These are phyloP conservation scores for Rubia yunnanensis DNA, from an alignment of 257 asterid species.

Conservation along the genomic window DNA sequence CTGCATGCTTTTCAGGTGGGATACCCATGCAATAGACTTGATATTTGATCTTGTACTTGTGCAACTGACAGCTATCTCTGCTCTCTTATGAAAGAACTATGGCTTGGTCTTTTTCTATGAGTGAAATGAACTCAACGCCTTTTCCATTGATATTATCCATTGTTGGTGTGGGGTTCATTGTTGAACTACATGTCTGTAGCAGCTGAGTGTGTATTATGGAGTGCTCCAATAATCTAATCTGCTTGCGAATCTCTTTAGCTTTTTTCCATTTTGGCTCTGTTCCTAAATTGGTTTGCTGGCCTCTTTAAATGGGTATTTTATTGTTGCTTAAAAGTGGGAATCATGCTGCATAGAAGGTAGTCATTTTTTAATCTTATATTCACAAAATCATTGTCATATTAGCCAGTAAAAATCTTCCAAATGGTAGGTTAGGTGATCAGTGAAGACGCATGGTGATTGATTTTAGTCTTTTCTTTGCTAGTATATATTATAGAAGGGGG, in stretches of 20 bases:
- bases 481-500: neutral
- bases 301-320: neutral
- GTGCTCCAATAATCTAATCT: neutral
- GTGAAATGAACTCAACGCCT: neutral
- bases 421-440: neutral
- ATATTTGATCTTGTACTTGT: neutral
- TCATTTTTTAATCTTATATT: neutral
- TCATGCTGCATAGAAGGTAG: neutral
- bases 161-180: neutral
- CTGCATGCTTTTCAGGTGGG: neutral
- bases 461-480: neutral
- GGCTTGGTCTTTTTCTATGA: neutral
- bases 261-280: neutral
- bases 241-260: neutral
- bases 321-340: neutral
- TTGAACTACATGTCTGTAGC: neutral
- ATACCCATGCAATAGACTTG: neutral
- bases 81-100: neutral
- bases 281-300: neutral
- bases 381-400: neutral
- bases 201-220: neutral
- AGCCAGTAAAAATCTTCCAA: conserved; percentile 2
- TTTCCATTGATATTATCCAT: neutral
- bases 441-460: neutral
- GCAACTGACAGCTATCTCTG: neutral